Conservation (phyloP, 169 alveolate genomes). For the Cryptosporidium bovis region DNA sequence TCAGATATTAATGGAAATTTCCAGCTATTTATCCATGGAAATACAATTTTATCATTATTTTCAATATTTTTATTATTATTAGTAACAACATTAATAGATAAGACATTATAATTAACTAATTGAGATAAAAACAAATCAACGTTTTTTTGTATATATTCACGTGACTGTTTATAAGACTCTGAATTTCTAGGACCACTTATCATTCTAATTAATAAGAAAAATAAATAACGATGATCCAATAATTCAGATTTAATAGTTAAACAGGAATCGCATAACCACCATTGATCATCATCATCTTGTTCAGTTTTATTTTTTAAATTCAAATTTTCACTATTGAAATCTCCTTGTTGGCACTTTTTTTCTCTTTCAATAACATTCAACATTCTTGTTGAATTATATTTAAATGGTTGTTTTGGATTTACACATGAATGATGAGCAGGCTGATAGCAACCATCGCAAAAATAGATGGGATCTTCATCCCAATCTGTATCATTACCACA, state of each 20-base stretch:
- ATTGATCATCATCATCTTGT: slow-evolving; percentile 42
- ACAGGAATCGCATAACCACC: slow-evolving; percentile 67
- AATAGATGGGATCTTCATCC: slow-evolving; percentile 71
- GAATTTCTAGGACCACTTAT: slow-evolving; percentile 50
- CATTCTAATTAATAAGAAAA: slow-evolving; percentile 35
- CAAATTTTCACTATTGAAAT: slow-evolving; percentile 16
- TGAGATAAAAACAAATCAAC: slow-evolving; percentile 31
- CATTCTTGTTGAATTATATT: slow-evolving; percentile 65
- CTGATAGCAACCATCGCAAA: slow-evolving; percentile 72
- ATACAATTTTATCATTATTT: slow-evolving; percentile 15
- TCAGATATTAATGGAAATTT: slow-evolving; percentile 24
- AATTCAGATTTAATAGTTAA: slow-evolving; percentile 30
- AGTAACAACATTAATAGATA: slow-evolving; percentile 8
- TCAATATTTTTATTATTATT: not conserved
- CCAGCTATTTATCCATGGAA: slow-evolving; percentile 69
- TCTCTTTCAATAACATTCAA: slow-evolving; percentile 54
- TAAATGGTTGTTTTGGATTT: slow-evolving; percentile 66
- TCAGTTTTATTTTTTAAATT: slow-evolving; percentile 8
- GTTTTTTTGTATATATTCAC: slow-evolving; percentile 4
- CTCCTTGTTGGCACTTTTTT: slow-evolving; percentile 40
- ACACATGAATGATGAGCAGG: slow-evolving; percentile 75
- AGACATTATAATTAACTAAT: slow-evolving; percentile 23
- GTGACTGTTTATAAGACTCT: not conserved
- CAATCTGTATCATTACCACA: slow-evolving; percentile 74
- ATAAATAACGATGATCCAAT: slow-evolving; percentile 23